Evolutionary conservation across 2,329 filamentous ascomycete species (phyloP).

Genomic region (Niveomyces coronatus): DNA sequence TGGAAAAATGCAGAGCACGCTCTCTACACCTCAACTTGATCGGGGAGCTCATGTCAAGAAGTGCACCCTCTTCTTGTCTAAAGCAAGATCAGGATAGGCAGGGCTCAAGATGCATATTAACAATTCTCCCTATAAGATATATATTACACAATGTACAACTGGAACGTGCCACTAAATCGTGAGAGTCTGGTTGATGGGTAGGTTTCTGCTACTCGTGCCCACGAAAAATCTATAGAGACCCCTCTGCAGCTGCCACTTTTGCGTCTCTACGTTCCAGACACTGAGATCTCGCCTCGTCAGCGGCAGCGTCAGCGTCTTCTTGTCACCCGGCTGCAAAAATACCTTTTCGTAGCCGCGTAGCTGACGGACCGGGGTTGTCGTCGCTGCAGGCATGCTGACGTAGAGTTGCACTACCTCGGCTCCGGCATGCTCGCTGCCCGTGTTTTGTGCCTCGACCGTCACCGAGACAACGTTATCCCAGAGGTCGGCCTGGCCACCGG

Average conservation of each 20-base stretch:
- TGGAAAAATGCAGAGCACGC: too few relatives aligned
- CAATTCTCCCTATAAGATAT: too few relatives aligned
- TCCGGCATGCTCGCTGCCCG: constrained; percentile 27
- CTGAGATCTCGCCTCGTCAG: constrained; percentile 56
- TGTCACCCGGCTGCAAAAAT: constrained; percentile 34
- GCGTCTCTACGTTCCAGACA: constrained; percentile 50
- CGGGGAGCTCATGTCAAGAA: too few relatives aligned
- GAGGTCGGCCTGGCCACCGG: constrained; percentile 36
- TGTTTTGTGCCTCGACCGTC: constrained; percentile 30
- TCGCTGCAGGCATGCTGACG: constrained; percentile 37
- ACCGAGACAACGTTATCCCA: constrained; percentile 36
- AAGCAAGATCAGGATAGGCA: too few relatives aligned
- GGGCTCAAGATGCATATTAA: too few relatives aligned
- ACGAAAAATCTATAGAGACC: constrained; percentile 35
- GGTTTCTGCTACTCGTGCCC: constrained; percentile 35
- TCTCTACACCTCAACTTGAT: too few relatives aligned
- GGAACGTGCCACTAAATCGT: too few relatives aligned
- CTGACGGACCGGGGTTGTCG: constrained; percentile 41
- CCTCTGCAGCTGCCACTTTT: constrained; percentile 47
- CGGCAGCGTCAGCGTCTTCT: constrained; percentile 35
- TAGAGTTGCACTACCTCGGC: constrained; percentile 41
- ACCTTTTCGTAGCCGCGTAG: constrained; percentile 59
- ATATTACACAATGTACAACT: too few relatives aligned
- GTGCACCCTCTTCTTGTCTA: too few relatives aligned
- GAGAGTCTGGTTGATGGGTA: constrained; percentile 31